These are phyloP conservation scores for Globisporangium middletonii DNA, from an alignment of 352 stramenopile species.

Conservation along the genomic window DNA sequence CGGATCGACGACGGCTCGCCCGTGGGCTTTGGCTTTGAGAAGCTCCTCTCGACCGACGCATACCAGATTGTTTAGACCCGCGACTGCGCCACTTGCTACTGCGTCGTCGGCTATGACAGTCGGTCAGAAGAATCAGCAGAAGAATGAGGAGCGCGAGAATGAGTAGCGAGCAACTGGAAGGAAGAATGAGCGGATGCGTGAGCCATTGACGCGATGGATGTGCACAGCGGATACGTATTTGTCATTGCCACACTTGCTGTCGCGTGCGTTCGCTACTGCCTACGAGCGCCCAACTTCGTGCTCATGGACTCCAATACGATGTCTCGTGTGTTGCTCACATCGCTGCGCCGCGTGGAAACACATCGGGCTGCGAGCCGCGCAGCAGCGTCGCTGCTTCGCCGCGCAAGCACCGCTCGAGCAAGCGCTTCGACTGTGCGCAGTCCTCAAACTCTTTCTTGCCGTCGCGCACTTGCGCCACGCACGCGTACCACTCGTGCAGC, in stretches of 20 bases:
- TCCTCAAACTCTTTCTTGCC: constrained; percentile 30
- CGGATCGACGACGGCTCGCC: constrained; percentile 68
- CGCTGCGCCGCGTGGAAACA: constrained; percentile 30
- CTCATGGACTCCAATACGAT: too few species aligned
- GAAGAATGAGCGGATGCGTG: neutral
- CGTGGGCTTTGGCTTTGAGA: constrained; percentile 80
- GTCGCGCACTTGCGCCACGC: constrained; percentile 37
- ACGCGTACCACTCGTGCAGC: constrained; percentile 46
- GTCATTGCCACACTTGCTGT: too few species aligned
- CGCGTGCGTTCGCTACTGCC: too few species aligned
- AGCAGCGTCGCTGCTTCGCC: constrained; percentile 60
- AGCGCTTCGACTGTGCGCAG: constrained; percentile 42
- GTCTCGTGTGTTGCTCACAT: too few species aligned
- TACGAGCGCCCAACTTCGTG: too few species aligned
- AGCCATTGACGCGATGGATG: neutral
- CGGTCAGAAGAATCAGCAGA: too few species aligned
- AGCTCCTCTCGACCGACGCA: constrained; percentile 81
- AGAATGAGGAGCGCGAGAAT: neutral
- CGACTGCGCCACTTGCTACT: too few species aligned
- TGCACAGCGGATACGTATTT: too few species aligned
- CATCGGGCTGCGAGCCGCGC: constrained; percentile 47
- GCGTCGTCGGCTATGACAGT: too few species aligned
- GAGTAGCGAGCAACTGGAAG: too few species aligned
- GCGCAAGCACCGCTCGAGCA: constrained; percentile 75
- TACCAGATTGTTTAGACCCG: constrained; percentile 84